Evolutionary conservation across 2,329 filamentous ascomycete genomes (phyloP), one percentile per base, ranked within the genome.

Genomic region (Colletotrichum agaves): DNA sequence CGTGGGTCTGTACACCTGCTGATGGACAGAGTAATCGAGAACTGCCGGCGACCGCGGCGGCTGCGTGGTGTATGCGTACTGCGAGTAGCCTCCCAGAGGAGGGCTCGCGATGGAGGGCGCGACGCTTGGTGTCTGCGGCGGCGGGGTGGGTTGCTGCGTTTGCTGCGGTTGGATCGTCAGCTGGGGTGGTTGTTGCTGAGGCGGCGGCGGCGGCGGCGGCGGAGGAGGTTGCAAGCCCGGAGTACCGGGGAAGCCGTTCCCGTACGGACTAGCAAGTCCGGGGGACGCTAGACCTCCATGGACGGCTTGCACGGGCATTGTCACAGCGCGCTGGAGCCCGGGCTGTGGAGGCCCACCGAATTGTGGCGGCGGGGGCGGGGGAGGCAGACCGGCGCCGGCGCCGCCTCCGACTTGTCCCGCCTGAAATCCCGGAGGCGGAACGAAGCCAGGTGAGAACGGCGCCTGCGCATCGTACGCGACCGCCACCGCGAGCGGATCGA

Each of bases 1-100:
- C 5, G 88, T 90, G 1, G 91, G 92, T 61, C 88, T 79, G 74
- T 93, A 94, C 17, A 88, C 78, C 76, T 93, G 91, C 73, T 88
- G 85, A 73, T 94, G 92, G 46, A 93, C 79, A 7, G 78, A 76
- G 67, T 90, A 92, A 56, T 88, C 85, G 15, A 70, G 23, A 4
- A 53, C 68, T 2, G 71, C 69, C 11, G 68, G 72, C 47, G 47
- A 52, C 47, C 72, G 73, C 23, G 60, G 74, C 21, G 60, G 73
- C 21, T 53, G 65, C 39, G 71, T 74, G 11, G 33, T 19, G 70
- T 84, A 84, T 46, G 73, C 79, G 73, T 87, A 91, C 69, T 86
- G 84, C 19, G 87, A 79, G 74, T 85, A 91, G 1, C 88, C 88
- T 2, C 84, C 85, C 0, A 81, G 82, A 2, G 86, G 85, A 13